Conservation (phyloP, 345 rosid species). For the Populus deltoides region DNA sequence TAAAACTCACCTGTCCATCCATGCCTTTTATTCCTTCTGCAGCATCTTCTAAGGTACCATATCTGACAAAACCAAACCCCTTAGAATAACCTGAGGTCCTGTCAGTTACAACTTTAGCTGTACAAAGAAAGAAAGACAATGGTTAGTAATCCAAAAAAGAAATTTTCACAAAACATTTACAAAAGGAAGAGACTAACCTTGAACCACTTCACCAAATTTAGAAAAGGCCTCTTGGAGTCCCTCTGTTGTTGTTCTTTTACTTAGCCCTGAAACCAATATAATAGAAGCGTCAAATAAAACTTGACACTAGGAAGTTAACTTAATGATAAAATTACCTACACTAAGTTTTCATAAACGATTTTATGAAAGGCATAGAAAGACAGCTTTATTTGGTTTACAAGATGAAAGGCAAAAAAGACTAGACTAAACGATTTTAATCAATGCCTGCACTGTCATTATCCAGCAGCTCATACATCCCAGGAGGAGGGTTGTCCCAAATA, state of each 20-base stretch:
- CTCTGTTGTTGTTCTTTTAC: conserved; percentile 73
- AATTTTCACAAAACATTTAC: background rate
- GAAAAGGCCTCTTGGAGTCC: conserved; percentile 64
- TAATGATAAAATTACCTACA: background rate
- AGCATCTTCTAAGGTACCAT: conserved; percentile 74
- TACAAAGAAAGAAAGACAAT: conserved; percentile 6
- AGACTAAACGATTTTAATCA: background rate
- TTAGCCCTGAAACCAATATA: conserved; percentile 60
- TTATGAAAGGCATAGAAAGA: background rate
- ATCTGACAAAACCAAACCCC: conserved; percentile 92
- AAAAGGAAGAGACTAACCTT: conserved; percentile 45
- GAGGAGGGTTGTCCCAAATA: background rate
- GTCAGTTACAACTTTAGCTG: conserved; percentile 83
- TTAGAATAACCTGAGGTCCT: conserved; percentile 77
- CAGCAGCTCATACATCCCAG: background rate
- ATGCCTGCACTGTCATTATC: background rate
- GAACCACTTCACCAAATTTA: conserved; percentile 71
- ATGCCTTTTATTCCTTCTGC: conserved; percentile 77
- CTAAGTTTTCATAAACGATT: background rate
- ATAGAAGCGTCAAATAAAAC: background rate
- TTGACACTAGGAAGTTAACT: background rate
- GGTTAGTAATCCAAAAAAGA: conserved; percentile 4
- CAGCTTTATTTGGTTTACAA: background rate
- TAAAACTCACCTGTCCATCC: conserved; percentile 75
- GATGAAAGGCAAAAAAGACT: background rate